phyloP scores from a whole-genome alignment of 2,329 filamentous ascomycete genomes.

The Aspergillus sp. region DNA sequence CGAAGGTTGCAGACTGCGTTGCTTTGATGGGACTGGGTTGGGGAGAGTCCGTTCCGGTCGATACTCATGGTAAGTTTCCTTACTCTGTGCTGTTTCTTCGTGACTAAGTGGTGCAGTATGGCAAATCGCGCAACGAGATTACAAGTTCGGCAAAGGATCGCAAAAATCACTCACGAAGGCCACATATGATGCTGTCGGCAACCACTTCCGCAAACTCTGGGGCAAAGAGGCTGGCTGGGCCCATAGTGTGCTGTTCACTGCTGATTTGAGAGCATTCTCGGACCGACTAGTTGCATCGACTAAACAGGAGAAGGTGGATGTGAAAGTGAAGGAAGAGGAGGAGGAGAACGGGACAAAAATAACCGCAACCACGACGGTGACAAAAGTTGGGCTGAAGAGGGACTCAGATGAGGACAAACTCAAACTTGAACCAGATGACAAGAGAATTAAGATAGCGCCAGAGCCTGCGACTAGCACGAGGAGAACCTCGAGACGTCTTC shows the following conservation, averaged over 20 bases:
- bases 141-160: slow-evolving; percentile 82
- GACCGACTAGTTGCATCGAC: slow-evolving; percentile 54
- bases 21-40: slow-evolving; percentile 95
- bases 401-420: slow-evolving; percentile 22
- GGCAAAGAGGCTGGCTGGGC: slow-evolving; percentile 95
- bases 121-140: slow-evolving; percentile 96
- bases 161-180: slow-evolving; percentile 82
- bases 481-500: slow-evolving; percentile 33
- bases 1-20: slow-evolving; percentile 96
- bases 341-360: slow-evolving; percentile 22
- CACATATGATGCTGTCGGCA: slow-evolving; percentile 85
- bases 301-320: slow-evolving; percentile 30
- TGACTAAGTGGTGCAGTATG: slow-evolving; percentile 60
- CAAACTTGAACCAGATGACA: slow-evolving; percentile 19
- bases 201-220: slow-evolving; percentile 88
- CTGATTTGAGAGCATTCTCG: slow-evolving; percentile 82
- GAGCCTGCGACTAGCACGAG: slow-evolving; percentile 25
- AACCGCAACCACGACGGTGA: slow-evolving; percentile 25
- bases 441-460: slow-evolving; percentile 21
- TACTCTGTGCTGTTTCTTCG: slow-evolving; percentile 7
- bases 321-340: slow-evolving; percentile 29
- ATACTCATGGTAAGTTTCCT: slow-evolving; percentile 69
- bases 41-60: slow-evolving; percentile 91
- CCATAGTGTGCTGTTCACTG: slow-evolving; percentile 93
- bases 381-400: slow-evolving; percentile 24